A percentile compares a stretch with the other conserved stretches of the same genome.
phyloP scores from a whole-genome alignment of 306 rosid genomes.

The Fragaria vesca region DNA sequence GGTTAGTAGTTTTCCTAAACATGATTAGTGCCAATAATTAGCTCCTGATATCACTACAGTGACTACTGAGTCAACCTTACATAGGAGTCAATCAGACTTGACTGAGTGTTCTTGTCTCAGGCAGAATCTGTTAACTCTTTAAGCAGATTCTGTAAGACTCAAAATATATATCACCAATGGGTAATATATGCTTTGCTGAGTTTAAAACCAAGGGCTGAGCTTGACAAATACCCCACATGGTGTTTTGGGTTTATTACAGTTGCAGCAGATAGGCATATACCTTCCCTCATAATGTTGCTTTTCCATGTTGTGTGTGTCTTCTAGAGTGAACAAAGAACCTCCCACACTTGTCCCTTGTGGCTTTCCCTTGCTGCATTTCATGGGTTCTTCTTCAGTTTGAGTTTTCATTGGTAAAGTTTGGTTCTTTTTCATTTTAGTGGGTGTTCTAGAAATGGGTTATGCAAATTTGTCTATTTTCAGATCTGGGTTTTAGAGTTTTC shows the following conservation, averaged over 20 bases:
- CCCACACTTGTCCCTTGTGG: conserved; percentile 25
- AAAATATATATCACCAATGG: neutral
- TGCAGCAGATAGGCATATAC: conserved; percentile 48
- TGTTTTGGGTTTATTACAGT: conserved; percentile 54
- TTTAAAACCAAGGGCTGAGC: conserved; percentile 23
- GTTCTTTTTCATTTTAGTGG: conserved; percentile 6
- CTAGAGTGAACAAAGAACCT: conserved; percentile 29
- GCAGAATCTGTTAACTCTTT: neutral
- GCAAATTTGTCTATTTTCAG: conserved; percentile 40
- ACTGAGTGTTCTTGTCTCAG: neutral
- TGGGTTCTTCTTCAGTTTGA: conserved; percentile 34
- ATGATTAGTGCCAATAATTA: neutral
- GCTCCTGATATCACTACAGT: conserved; percentile 13
- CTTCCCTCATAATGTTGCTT: conserved; percentile 82
- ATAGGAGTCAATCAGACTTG: neutral
- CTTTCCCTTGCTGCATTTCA: conserved; percentile 46
- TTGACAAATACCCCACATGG: conserved; percentile 51
- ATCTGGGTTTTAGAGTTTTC: conserved; percentile 45
- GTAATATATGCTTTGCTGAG: conserved; percentile 16
- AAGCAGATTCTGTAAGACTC: conserved; percentile 5
- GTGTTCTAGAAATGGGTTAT: conserved; percentile 32
- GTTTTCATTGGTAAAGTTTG: conserved; percentile 3
- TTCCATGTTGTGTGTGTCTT: conserved; percentile 45
- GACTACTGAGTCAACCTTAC: neutral
- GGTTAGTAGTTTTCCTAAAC: neutral